Conservation (phyloP, 2,329 filamentous ascomycete genomes). For the Torrubiella hemipterigena region DNA sequence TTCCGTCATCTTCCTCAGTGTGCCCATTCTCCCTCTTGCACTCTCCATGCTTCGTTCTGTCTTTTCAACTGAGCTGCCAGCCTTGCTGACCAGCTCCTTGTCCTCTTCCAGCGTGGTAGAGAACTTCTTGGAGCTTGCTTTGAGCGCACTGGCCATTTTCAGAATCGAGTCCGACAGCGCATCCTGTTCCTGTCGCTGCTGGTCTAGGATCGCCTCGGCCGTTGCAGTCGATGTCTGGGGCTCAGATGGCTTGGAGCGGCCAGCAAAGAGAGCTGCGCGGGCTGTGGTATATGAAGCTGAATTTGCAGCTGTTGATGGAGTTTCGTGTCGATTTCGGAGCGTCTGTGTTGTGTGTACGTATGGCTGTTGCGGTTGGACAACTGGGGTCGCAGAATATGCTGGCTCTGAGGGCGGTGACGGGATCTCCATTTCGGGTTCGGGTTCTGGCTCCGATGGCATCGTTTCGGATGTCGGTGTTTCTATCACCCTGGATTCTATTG, state of each 20-base stretch:
- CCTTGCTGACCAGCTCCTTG: constrained; percentile 59
- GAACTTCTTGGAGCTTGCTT: constrained; percentile 62
- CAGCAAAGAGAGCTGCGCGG: constrained; percentile 32
- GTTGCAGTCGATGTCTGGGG: constrained; percentile 33
- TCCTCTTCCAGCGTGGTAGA: constrained; percentile 57
- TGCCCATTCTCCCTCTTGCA: constrained; percentile 66
- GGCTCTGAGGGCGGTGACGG: constrained; percentile 3
- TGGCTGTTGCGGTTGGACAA: constrained; percentile 3
- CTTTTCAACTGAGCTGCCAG: constrained; percentile 64
- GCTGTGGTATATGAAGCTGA: constrained; percentile 19
- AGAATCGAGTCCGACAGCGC: constrained; percentile 71
- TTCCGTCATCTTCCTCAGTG: constrained; percentile 69
- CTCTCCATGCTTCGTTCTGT: constrained; percentile 66
- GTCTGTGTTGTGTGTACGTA: constrained; percentile 15
- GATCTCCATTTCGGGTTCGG: constrained; percentile 7
- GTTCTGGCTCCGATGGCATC: constrained; percentile 7
- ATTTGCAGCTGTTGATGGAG: constrained; percentile 9
- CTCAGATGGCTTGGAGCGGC: constrained; percentile 21
- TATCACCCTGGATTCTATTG: constrained; percentile 38
- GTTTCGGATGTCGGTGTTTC: constrained; percentile 24
- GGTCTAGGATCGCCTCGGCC: constrained; percentile 61
- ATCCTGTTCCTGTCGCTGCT: constrained; percentile 74
- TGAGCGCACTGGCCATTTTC: constrained; percentile 65
- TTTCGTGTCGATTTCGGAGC: constrained; percentile 20
- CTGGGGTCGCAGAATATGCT: too few species aligned